Conservation (phyloP, 2,329 filamentous ascomycete genomes). For the Sclerotinia minor region DNA sequence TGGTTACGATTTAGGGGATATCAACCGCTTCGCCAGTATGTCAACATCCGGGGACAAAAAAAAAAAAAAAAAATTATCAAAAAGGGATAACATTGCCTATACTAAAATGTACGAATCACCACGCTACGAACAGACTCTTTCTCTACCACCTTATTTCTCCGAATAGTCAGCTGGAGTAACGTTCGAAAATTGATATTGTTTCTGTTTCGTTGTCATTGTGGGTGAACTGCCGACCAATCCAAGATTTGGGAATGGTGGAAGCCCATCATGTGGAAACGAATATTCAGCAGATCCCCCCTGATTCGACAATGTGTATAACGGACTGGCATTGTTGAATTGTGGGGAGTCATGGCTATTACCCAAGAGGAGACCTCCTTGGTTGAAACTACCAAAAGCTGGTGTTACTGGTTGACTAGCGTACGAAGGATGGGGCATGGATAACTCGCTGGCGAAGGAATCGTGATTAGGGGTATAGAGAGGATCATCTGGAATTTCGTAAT, state of each 20-base stretch:
- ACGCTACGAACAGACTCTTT: background rate
- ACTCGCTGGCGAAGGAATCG: conserved; percentile 35
- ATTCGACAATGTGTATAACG: conserved; percentile 34
- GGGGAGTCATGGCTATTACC: conserved; percentile 31
- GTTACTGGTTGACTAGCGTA: conserved; percentile 41
- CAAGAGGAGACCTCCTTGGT: conserved; percentile 32
- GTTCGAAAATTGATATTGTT: conserved; percentile 42
- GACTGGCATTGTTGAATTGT: conserved; percentile 34
- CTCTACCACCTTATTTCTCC: conserved; percentile 33
- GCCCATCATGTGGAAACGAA: conserved; percentile 32
- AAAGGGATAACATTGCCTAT: background rate
- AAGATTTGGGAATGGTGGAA: conserved; percentile 24
- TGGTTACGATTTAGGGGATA: conserved; percentile 5
- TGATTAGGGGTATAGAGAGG: conserved; percentile 38
- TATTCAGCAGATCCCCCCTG: conserved; percentile 36
- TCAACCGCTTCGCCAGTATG: background rate
- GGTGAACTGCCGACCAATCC: conserved; percentile 29
- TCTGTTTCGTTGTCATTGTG: conserved; percentile 37
- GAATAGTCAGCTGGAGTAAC: conserved; percentile 41
- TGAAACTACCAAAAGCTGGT: conserved; percentile 39
- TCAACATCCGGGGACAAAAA: background rate
- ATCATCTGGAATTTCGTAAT: conserved; percentile 36
- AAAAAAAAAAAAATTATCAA: background rate
- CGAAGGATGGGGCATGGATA: conserved; percentile 37
- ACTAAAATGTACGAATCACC: background rate